Evolutionary conservation across 2,329 filamentous ascomycete species (phyloP).

Genomic region (Colletotrichum filicis): DNA sequence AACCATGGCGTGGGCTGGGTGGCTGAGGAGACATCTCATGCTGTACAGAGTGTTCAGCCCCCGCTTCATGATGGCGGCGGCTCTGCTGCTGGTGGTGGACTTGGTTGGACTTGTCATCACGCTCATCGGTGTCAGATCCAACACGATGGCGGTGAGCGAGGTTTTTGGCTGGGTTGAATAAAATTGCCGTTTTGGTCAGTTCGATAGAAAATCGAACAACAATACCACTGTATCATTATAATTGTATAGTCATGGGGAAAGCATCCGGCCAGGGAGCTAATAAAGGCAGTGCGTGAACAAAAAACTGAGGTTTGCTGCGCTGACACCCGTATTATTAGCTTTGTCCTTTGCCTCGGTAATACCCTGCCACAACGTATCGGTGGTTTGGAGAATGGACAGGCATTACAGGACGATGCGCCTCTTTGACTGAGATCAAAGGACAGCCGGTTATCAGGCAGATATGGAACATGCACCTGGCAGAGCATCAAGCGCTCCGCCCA

Average conservation of each 20-base stretch:
- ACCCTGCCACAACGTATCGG: neutral
- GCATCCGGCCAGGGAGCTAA: neutral
- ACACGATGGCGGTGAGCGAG: constrained; percentile 82
- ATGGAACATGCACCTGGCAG: neutral
- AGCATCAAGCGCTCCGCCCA: neutral
- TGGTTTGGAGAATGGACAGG: neutral
- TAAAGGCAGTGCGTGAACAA: constrained; percentile 15
- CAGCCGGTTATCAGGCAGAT: neutral
- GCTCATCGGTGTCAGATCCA: constrained; percentile 80
- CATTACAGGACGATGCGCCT: neutral
- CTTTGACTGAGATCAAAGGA: neutral
- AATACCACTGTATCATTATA: constrained; percentile 13
- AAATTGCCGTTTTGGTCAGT: neutral
- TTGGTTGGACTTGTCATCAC: constrained; percentile 76
- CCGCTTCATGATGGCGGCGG: constrained; percentile 85
- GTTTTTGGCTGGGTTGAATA: constrained; percentile 84
- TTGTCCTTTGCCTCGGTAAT: constrained; percentile 17
- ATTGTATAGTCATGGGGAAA: neutral
- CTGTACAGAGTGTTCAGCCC: constrained; percentile 94
- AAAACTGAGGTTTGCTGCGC: constrained; percentile 23
- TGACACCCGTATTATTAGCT: constrained; percentile 20
- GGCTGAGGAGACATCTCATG: constrained; percentile 93
- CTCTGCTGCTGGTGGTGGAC: constrained; percentile 80
- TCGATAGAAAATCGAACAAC: neutral
- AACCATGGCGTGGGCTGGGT: constrained; percentile 90